These are phyloP conservation scores for Saccharomyces uvarum DNA, from an alignment of 1,139 yeast genomes.

Conservation along the genomic window DNA sequence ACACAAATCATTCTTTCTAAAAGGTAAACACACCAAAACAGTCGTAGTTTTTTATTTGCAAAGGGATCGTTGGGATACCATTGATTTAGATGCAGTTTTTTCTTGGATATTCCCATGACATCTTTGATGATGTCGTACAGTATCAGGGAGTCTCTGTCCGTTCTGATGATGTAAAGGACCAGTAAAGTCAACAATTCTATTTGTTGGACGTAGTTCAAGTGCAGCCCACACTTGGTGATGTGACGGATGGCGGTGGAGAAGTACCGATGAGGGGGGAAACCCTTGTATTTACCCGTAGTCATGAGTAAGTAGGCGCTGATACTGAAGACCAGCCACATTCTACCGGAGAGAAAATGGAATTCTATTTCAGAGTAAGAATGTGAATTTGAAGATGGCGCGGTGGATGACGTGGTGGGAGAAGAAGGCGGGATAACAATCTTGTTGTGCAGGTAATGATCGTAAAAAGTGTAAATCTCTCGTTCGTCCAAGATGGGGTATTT, in stretches of 20 bases:
- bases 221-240: constrained; percentile 38
- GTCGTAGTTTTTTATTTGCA: constrained; percentile 38
- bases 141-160: constrained; percentile 48
- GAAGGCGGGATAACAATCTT: constrained; percentile 16
- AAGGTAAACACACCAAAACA: constrained; percentile 53
- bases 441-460: constrained; percentile 37
- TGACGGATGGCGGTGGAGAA: constrained; percentile 51
- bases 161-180: constrained; percentile 46
- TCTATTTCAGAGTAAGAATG: constrained; percentile 32
- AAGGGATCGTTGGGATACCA: constrained; percentile 32
- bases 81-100: constrained; percentile 35
- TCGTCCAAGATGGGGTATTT: constrained; percentile 46
- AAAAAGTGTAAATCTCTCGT: constrained; percentile 40
- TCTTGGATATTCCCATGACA: constrained; percentile 39
- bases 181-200: constrained; percentile 44
- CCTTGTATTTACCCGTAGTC: constrained; percentile 44
- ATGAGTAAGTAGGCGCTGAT: constrained; percentile 43
- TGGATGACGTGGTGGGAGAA: background rate
- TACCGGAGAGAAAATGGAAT: constrained; percentile 43
- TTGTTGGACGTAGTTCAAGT: constrained; percentile 37
- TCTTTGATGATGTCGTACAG: constrained; percentile 46
- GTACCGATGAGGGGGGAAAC: constrained; percentile 43
- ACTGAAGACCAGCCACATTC: constrained; percentile 45
- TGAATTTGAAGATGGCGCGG: background rate
- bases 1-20: constrained; percentile 50